Evolutionary conservation across 192 early-diverging fungal genomes (phyloP), one percentile per base, ranked within the genome.

Genomic region (Podochytrium sp.): DNA sequence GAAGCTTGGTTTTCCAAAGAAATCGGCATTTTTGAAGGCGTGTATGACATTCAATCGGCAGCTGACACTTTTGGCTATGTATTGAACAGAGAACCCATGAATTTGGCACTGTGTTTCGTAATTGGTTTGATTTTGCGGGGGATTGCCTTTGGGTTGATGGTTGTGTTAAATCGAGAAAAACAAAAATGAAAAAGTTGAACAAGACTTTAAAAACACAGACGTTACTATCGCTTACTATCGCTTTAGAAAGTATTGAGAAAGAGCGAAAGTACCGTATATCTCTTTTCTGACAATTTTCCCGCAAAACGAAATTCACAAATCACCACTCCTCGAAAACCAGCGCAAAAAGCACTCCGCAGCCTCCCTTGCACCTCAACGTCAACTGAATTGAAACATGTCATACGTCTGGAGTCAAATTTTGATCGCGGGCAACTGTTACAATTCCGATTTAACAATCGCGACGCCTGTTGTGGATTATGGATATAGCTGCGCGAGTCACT

Each of bases 131-230:
- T 39, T 14, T 47, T 60, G 29, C 42, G 83, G 3, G 64, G 78
- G 0, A 41, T 80, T 12, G 80, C 75, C 18, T 84, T 77, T 50
- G 32, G 59, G 12, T 51, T 76, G 2, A 67, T 84, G 75, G 42
- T 84, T 30, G 16, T 60, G 34, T 43, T 73, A 20, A 76, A 84
- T 55, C 47, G 80, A 37, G 74, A 67, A n/a, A 84, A 80, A 52
- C 83, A 82, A 57, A 52, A 56, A 34, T 70, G 37, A n/a, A n/a
- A n/a, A n/a, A n/a, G n/a, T n/a, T n/a, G n/a, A n/a, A n/a, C n/a
- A n/a, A n/a, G n/a, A n/a, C n/a, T n/a, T n/a, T n/a, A n/a, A n/a
- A n/a, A n/a, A n/a, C n/a, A n/a, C n/a, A n/a, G n/a, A n/a, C n/a
- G n/a, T n/a, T n/a, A n/a, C n/a, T n/a, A n/a, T n/a, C n/a, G n/a